Evolutionary conservation across 768 basidiomycete species (phyloP).

Genomic region (Tylopilus subfusipes): DNA sequence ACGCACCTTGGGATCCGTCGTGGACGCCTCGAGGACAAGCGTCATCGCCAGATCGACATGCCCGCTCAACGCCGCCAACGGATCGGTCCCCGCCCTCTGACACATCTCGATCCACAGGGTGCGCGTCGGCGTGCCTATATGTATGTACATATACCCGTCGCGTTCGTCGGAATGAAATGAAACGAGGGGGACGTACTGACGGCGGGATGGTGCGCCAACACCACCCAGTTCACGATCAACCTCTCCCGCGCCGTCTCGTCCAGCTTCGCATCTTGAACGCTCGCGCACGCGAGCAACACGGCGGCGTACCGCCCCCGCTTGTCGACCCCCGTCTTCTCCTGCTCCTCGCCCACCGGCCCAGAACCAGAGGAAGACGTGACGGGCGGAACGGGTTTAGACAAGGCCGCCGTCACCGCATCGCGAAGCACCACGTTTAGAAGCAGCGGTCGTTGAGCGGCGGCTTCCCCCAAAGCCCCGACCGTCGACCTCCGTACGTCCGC

Average conservation of each 20-base stretch:
- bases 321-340: slow-evolving; percentile 40
- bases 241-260: slow-evolving; percentile 41
- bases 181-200: slow-evolving; percentile 42
- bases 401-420: slow-evolving; percentile 52
- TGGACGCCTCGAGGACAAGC: slow-evolving; percentile 46
- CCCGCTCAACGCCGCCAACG: slow-evolving; percentile 52
- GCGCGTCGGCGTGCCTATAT: slow-evolving; percentile 17
- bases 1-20: slow-evolving; percentile 45
- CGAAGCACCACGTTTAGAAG: slow-evolving; percentile 51
- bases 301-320: slow-evolving; percentile 52
- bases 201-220: slow-evolving; percentile 71
- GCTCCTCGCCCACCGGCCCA: slow-evolving; percentile 26
- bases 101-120: slow-evolving; percentile 75
- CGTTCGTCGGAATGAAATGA: neutral
- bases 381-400: slow-evolving; percentile 36
- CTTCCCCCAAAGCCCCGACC: slow-evolving; percentile 39
- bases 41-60: slow-evolving; percentile 49
- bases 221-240: slow-evolving; percentile 51
- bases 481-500: slow-evolving; percentile 51
- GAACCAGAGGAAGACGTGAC: neutral
- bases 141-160: neutral
- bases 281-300: slow-evolving; percentile 49
- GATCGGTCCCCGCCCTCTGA: slow-evolving; percentile 66
- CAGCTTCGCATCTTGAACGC: slow-evolving; percentile 31
- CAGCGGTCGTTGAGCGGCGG: slow-evolving; percentile 41